phyloP scores from a whole-genome alignment of 352 stramenopile genomes.

The Phytophthora uliginosa region DNA sequence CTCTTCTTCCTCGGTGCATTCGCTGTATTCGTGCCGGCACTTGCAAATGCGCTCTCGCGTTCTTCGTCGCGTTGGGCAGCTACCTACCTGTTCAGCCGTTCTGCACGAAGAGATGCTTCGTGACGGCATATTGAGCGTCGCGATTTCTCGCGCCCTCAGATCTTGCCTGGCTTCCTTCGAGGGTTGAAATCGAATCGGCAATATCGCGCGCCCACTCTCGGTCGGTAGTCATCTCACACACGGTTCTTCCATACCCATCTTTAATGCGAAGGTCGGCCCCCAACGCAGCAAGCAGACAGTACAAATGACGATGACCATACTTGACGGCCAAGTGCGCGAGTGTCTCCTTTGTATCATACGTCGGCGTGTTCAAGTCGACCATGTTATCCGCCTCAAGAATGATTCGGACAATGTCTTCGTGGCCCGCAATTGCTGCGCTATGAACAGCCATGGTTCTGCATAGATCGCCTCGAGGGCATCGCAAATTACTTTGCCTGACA shows the following conservation, averaged over 20 bases:
- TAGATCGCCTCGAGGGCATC: neutral
- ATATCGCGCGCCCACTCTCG: constrained; percentile 14
- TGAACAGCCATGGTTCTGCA: constrained; percentile 32
- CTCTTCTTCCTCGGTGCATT: constrained; percentile 1
- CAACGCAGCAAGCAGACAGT: constrained; percentile 13
- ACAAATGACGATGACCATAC: constrained; percentile 19
- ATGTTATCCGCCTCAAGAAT: constrained; percentile 38
- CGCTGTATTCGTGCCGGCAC: neutral
- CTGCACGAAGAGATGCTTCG: neutral
- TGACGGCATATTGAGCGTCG: neutral
- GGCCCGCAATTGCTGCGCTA: constrained; percentile 24
- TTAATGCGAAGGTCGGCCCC: constrained; percentile 26
- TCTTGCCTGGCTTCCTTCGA: neutral
- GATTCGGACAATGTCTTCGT: constrained; percentile 31
- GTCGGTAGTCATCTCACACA: constrained; percentile 22
- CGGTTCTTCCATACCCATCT: constrained; percentile 8
- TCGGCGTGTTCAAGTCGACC: constrained; percentile 34
- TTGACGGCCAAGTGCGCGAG: constrained; percentile 37
- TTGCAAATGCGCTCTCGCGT: constrained; percentile 9
- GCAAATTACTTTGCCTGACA: constrained; percentile 6
- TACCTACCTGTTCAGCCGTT: constrained; percentile 1
- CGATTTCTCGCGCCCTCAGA: neutral
- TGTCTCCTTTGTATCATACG: constrained; percentile 34
- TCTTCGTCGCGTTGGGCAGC: neutral
- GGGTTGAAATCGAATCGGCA: constrained; percentile 2